Conservation (phyloP, 2,329 filamentous ascomycete genomes). For the Colletotrichum endophyticum region DNA sequence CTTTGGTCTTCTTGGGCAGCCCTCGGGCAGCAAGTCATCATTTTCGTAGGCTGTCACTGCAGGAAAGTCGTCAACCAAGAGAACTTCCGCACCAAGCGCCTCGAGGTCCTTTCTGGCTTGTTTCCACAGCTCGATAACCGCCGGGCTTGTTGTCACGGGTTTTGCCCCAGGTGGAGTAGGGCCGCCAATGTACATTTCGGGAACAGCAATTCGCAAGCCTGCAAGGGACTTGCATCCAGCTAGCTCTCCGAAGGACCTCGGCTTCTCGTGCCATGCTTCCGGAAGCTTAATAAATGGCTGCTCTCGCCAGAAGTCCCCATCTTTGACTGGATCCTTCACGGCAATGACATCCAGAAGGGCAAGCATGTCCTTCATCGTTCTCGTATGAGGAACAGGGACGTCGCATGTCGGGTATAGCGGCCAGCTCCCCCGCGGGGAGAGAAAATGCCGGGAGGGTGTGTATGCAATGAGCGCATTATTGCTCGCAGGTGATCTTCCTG, state of each 20-base stretch:
- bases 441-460: conserved; percentile 35
- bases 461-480: background rate
- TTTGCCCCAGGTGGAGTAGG: background rate
- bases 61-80: background rate
- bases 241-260: background rate
- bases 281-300: background rate
- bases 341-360: background rate
- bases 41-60: background rate
- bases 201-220: background rate
- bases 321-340: background rate
- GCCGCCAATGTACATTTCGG: background rate
- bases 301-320: background rate
- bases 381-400: conserved; percentile 53
- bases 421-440: conserved; percentile 37
- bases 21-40: background rate
- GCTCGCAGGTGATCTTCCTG: background rate
- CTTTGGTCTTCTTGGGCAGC: background rate
- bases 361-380: conserved; percentile 44
- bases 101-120: background rate
- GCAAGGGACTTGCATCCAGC: background rate
- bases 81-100: background rate
- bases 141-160: background rate
- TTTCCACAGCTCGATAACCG: background rate
- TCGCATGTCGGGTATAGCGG: conserved; percentile 26
- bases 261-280: background rate